Base-by-base conservation (phyloP, 1,284 basidiomycete genomes). In the Somion occarium region DNA sequence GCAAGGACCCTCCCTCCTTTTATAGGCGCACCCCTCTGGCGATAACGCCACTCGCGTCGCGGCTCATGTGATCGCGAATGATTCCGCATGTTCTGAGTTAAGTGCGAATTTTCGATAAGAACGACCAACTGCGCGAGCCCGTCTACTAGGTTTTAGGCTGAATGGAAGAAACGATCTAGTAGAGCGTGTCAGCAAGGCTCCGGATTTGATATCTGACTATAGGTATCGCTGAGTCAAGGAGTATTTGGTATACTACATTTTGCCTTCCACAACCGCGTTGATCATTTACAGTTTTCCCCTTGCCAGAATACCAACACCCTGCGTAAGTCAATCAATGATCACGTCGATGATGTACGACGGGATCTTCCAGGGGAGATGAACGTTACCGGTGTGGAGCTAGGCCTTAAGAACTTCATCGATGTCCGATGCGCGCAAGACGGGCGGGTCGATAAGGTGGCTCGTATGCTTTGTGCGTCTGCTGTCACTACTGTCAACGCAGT, bases 391-490 rank as follows among this genome's bases (percentile, higher is more conserved):
- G 83, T 88, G 5, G 88, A 91, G 53, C 69, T 89, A 3, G 80
- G 81, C 47, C 65, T 83, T 41, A 78, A 83, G 47, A 86, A 87
- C 44, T 89, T 91, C 63, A 83, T 88, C 0, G 82, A 84, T 51
- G 87, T 93, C 49, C 80, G 93, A 4, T 95, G 95, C 56, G 88
- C 89, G 3, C 82, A 91, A 57, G 93, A 97, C 69, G 78, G 87
- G 34, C 78, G 93, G 22, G 63, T 96, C 20, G 88, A 93, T 47
- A 93, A 97, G 64, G 91, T 93, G 5, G 85, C 88, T 18, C 78
- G 91, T 1, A 89, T 97, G 80, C 69, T 97, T 30, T 90, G 88
- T 58, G 93, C 91, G 0, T 88, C 88, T 1, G 73, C 70, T 1
- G 66, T 87, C 22, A 75, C 88, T 0, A 79, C 80, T 1, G 77